Evolutionary conservation across 164 flowering plant species (phyloP).

Genomic region (Dillenia suffruticosa): DNA sequence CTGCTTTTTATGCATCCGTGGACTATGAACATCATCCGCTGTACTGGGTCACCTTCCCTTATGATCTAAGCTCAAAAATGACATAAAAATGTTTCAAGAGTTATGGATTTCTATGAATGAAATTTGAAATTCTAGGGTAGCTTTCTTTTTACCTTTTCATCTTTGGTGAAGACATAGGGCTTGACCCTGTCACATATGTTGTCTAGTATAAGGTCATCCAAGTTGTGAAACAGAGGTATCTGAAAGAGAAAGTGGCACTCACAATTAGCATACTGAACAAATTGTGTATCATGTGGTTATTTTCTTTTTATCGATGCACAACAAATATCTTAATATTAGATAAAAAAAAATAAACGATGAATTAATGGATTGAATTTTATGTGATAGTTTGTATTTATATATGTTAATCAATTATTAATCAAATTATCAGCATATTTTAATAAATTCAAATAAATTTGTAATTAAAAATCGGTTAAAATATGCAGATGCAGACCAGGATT

Average conservation of each 20-base stretch:
- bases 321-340: no score
- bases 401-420: no score
- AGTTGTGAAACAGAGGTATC: slow-evolving; percentile 81
- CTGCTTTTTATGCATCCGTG: slow-evolving; percentile 61
- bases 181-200: slow-evolving; percentile 85
- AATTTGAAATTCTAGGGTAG: not conserved
- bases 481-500: no score
- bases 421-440: no score
- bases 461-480: no score
- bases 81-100: not conserved
- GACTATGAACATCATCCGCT: slow-evolving; percentile 71
- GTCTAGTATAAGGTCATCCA: slow-evolving; percentile 93
- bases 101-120: not conserved
- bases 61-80: slow-evolving; percentile 40
- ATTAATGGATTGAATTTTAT: no score
- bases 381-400: no score
- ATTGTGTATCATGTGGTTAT: no score
- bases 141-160: slow-evolving; percentile 61
- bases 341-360: no score
- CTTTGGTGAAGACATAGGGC: slow-evolving; percentile 74
- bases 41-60: slow-evolving; percentile 96
- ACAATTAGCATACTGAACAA: no score
- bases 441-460: no score
- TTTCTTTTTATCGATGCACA: no score
- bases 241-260: slow-evolving; percentile 7